Evolutionary conservation across 495 filamentous ascomycete genomes (phyloP), one percentile per base, ranked within the genome.

Genomic region (Viridothelium virens): DNA sequence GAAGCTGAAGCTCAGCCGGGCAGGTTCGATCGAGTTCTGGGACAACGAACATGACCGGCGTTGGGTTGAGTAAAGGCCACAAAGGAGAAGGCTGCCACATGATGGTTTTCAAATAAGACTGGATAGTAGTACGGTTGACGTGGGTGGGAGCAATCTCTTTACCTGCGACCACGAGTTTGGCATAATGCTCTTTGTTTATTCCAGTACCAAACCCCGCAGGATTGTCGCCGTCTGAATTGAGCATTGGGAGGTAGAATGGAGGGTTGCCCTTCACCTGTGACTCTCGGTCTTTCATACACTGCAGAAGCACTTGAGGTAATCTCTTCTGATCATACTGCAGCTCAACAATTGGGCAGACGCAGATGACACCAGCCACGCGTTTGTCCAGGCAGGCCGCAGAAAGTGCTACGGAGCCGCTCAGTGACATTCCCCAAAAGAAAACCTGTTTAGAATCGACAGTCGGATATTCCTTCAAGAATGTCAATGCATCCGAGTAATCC

Each of bases 81-180:
- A 59, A 59, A 10, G 53, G 36, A 14, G 7, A 59, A 9, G 53
- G 53, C 31, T 59, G 53, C 53, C 31, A 59, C 53, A 36, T 59
- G 53, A 59, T 34, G 6, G 36, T 59, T 36, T 59, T 33, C 6
- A 34, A 59, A 31, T 59, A 59, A 59, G 53, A 34, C 14, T 59
- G 53, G 25, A 36, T 14, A 5, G n/a, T 59, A 5, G 53, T 59
- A 14, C 53, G 53, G 18, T 59, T 59, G 7, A 36, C 36, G 6
- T 59, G 31, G 53, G 25, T 31, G 7, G 53, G 53, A 34, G 31
- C 53, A 59, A 59, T 59, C 18, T 59, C 53, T 14, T 59, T 36
- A 4, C 31, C 31, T 0, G 3, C 14, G 0, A 34, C 14, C 53
- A 36, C 53, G 10, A 59, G 33, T 36, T 59, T 59, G 3, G 53